Evolutionary conservation across 768 basidiomycete genomes (phyloP), one percentile per base, ranked within the genome.

Genomic region (Pholiota conissans): DNA sequence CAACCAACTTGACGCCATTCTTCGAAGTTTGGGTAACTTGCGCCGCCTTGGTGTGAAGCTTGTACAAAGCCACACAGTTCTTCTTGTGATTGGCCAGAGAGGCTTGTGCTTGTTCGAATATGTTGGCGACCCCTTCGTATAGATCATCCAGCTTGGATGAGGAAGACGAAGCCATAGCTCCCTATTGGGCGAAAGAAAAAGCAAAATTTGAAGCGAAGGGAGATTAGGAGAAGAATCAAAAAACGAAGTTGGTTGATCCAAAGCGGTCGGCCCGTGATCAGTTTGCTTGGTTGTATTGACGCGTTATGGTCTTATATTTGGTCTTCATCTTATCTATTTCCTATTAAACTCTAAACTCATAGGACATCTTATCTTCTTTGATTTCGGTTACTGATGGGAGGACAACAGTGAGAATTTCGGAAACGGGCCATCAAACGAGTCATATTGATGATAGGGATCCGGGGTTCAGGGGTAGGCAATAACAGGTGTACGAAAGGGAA

Each of bases 41-140:
- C 6, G 85, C 83, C 10, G 89, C 86, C 57, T 87, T 82, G 13
- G 76, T 61, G 64, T 96, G 93, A 29, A 96, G 72, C 69, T 96
- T 95, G 77, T 91, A 83, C 1, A 98, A 80, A 0, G 88, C 86
- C 42, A 95, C 89, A 52, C 89, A 82, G 72, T 97, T 97, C 79
- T 98, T 98, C 65, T 91, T 90, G 73, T 98, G 96, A 70, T 93
- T 94, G 3, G 94, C 91, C 22, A 86, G 68, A 0, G 90, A 87
- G 18, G 71, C 72, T 67, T 97, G 95, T 0, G 82, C 88, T 71
- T 97, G 93, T 45, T 90, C 87, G 56, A 96, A 95, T 18, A 81
- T 74, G 11, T 64, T 63, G 1, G 76, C 71, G 16, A 82, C 59
- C 6, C 68, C 67, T 34, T 74, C 76, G 39, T 70, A 64, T 0